Conservation (phyloP, 75 land plant species). For the Larix kaempferi region DNA sequence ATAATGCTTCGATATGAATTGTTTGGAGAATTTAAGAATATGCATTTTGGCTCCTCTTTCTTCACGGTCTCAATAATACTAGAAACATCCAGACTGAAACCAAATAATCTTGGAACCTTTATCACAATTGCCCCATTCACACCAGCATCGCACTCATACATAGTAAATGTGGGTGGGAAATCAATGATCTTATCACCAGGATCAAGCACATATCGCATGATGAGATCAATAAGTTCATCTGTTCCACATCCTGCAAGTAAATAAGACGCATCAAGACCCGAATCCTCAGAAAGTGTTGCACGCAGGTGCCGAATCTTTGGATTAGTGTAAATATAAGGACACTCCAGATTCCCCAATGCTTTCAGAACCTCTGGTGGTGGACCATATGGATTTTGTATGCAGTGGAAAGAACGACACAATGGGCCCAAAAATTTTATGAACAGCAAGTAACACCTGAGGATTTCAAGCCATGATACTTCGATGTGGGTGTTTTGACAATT, state of each 20-base stretch:
- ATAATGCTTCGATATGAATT: conserved; percentile 26
- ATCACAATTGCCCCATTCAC: conserved; percentile 89
- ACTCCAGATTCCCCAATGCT: too few species aligned
- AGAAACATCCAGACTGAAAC: conserved; percentile 78
- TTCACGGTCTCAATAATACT: conserved; percentile 67
- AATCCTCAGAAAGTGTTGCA: conserved; percentile 90
- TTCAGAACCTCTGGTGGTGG: too few species aligned
- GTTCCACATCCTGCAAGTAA: conserved; percentile 98
- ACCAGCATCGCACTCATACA: conserved; percentile 99
- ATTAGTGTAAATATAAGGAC: too few species aligned
- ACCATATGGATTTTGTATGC: too few species aligned
- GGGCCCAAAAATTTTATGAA: too few species aligned
- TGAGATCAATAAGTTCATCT: conserved; percentile 97
- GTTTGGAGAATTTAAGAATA: too few species aligned
- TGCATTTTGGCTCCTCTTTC: conserved; percentile 54
- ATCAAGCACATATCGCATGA: conserved; percentile 98
- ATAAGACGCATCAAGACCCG: conserved; percentile 79
- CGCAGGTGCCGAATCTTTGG: conserved; percentile 88
- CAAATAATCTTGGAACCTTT: conserved; percentile 79
- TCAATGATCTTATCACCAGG: conserved; percentile 94
- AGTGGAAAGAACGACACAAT: too few species aligned
- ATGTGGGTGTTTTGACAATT: too few species aligned
- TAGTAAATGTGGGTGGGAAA: conserved; percentile 98
- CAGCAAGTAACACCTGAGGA: too few species aligned
- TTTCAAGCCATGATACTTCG: too few species aligned